These are phyloP conservation scores for Mycothermus thermophilus DNA, from an alignment of 495 filamentous ascomycete species.

Conservation along the genomic window DNA sequence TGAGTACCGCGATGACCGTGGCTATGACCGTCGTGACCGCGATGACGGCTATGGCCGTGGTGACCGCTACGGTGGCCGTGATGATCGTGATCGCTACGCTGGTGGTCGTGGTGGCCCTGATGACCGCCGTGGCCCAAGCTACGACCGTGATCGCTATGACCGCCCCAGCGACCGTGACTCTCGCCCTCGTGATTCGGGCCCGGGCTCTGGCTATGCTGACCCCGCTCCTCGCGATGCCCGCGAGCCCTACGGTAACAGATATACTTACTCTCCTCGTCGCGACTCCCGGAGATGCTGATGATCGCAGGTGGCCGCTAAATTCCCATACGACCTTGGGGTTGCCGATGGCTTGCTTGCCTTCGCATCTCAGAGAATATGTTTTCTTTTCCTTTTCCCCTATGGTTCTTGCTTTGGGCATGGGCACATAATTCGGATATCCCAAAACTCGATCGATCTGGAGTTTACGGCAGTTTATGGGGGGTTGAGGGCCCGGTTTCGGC, in stretches of 20 bases:
- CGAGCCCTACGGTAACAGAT: constrained; percentile 25
- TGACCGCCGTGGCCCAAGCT: constrained; percentile 38
- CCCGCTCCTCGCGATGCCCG: constrained; percentile 48
- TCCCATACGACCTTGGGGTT: neutral
- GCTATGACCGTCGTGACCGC: constrained; percentile 34
- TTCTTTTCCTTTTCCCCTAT: constrained; percentile 14
- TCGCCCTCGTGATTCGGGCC: constrained; percentile 35
- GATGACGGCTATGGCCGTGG: constrained; percentile 11
- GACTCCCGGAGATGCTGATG: constrained; percentile 4
- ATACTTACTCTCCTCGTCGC: neutral
- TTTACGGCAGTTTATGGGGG: constrained; percentile 23
- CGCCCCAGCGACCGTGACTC: constrained; percentile 34
- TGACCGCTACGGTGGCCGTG: constrained; percentile 29
- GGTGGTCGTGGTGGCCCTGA: constrained; percentile 32
- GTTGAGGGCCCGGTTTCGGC: constrained; percentile 22
- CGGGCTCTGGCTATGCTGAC: constrained; percentile 40
- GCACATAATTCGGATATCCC: constrained; percentile 25
- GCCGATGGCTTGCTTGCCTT: neutral
- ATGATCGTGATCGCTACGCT: constrained; percentile 28
- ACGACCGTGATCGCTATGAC: constrained; percentile 43
- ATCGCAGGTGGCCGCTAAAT: constrained; percentile 16
- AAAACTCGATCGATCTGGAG: constrained; percentile 28
- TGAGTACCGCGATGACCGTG: constrained; percentile 38
- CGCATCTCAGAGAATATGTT: neutral
- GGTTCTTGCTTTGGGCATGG: constrained; percentile 21